phyloP scores from a whole-genome alignment of 768 basidiomycete genomes.

The Phylloporus rhodoxanthus region DNA sequence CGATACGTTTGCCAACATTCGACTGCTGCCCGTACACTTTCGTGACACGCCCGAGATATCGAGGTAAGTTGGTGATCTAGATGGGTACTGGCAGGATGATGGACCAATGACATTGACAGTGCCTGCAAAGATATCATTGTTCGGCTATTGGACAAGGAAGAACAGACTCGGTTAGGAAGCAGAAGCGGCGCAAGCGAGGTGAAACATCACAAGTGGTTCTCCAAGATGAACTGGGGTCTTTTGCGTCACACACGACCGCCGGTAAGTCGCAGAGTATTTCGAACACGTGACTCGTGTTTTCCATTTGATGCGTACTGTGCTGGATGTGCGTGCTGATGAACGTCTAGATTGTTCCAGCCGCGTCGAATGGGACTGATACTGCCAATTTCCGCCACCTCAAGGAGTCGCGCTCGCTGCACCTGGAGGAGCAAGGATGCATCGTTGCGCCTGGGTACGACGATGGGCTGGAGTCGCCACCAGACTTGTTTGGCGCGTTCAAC shows the following conservation, averaged over 20 bases:
- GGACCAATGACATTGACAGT: conserved; percentile 37
- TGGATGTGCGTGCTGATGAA: conserved; percentile 25
- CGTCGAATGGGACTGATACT: conserved; percentile 72
- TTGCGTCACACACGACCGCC: conserved; percentile 90
- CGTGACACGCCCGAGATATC: conserved; percentile 79
- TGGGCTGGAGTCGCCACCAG: conserved; percentile 39
- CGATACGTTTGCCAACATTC: conserved; percentile 95
- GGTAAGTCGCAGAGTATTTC: conserved; percentile 43
- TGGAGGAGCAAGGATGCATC: conserved; percentile 58
- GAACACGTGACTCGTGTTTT: conserved; percentile 10
- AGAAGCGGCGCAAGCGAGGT: conserved; percentile 96
- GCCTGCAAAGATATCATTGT: conserved; percentile 83
- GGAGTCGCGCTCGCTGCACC: conserved; percentile 86
- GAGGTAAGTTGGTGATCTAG: conserved; percentile 41
- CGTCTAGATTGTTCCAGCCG: conserved; percentile 70
- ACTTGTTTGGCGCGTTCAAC: conserved; percentile 83
- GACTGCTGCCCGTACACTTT: conserved; percentile 79
- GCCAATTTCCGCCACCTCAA: conserved; percentile 87
- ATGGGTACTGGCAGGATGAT: conserved; percentile 7
- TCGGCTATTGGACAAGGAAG: conserved; percentile 88
- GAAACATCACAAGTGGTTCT: conserved; percentile 98
- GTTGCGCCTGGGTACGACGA: conserved; percentile 35
- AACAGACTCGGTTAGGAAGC: conserved; percentile 81
- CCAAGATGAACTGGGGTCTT: conserved; percentile 93
- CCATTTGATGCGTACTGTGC: background rate